Percentiles rank a stretch among this genome's conserved stretches.
Evolutionary conservation across 2,329 filamentous ascomycete species (phyloP).

Genomic region (Pseudomassariella vexata): DNA sequence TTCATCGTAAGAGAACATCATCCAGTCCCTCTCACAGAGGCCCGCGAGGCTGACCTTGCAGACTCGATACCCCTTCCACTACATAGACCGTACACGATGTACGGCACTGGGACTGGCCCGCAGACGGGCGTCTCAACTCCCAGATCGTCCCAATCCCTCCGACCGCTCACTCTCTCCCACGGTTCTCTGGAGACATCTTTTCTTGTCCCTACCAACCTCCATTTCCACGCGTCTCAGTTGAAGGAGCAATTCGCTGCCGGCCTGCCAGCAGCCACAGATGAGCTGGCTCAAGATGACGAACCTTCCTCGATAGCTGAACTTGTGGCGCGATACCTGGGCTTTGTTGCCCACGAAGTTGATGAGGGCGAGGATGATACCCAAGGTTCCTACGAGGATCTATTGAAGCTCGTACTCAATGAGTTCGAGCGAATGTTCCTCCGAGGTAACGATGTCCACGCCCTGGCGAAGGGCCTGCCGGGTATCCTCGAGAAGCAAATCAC

Average conservation of each 20-base stretch:
- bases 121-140: slow-evolving; percentile 97
- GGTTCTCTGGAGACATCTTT: slow-evolving; percentile 95
- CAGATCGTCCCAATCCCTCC: slow-evolving; percentile 85
- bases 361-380: slow-evolving; percentile 86
- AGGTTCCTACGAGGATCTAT: slow-evolving; percentile 84
- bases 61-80: too few relatives aligned
- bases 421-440: slow-evolving; percentile 93
- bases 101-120: slow-evolving; percentile 74
- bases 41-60: too few relatives aligned
- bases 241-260: slow-evolving; percentile 84
- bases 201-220: slow-evolving; percentile 87
- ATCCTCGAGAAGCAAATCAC: slow-evolving; percentile 89
- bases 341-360: slow-evolving; percentile 81
- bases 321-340: slow-evolving; percentile 88
- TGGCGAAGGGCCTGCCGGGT: slow-evolving; percentile 79
- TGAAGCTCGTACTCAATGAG: slow-evolving; percentile 89
- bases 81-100: slow-evolving; percentile 67
- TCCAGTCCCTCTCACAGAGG: slow-evolving; percentile 19
- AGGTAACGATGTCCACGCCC: slow-evolving; percentile 92
- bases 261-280: slow-evolving; percentile 87
- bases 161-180: slow-evolving; percentile 84
- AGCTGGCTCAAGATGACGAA: slow-evolving; percentile 96
- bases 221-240: slow-evolving; percentile 92
- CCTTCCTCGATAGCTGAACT: slow-evolving; percentile 93
- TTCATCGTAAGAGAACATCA: slow-evolving; percentile 19